Percentiles rank a stretch among this genome's conserved stretches.
Conservation (phyloP, 108 stramenopile genomes). For the Mayamaea pseudoterrestris region DNA sequence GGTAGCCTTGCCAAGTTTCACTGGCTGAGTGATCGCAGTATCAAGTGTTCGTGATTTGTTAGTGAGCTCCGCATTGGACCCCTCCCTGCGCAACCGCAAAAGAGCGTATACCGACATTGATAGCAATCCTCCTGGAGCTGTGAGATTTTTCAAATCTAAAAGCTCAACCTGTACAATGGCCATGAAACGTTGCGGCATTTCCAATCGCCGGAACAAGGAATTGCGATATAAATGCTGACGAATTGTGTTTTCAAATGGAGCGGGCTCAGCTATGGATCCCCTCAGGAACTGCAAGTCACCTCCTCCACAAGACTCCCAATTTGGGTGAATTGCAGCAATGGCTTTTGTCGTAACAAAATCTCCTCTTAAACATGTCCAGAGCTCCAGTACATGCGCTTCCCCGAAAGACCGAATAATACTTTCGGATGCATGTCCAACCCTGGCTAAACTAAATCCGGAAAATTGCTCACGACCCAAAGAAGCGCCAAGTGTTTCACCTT, state of each 20-base stretch:
- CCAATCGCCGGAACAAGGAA: conserved; percentile 61
- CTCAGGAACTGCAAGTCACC: conserved; percentile 56
- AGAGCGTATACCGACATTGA: conserved; percentile 70
- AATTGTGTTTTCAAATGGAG: conserved; percentile 58
- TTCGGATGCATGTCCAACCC: conserved; percentile 52
- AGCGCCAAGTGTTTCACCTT: conserved; percentile 60
- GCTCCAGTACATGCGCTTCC: conserved; percentile 46
- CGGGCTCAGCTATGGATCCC: conserved; percentile 48
- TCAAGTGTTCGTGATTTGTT: conserved; percentile 69
- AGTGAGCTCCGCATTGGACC: conserved; percentile 54
- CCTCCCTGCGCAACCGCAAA: conserved; percentile 55
- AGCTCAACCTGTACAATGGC: conserved; percentile 87
- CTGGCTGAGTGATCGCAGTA: conserved; percentile 55
- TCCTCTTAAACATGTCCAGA: conserved; percentile 58
- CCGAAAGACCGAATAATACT: conserved; percentile 36
- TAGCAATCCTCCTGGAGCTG: conserved; percentile 72
- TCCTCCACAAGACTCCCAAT: conserved; percentile 72
- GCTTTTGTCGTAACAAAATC: conserved; percentile 63
- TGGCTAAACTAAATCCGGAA: conserved; percentile 40
- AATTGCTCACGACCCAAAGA: conserved; percentile 57
- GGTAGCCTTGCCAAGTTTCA: conserved; percentile 64
- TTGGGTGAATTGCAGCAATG: conserved; percentile 64
- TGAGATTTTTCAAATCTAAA: conserved; percentile 92
- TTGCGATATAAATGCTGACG: conserved; percentile 73
- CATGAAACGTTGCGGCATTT: conserved; percentile 80